Percentiles rank a stretch among this genome's conserved stretches.
Evolutionary conservation across 163 green algal genomes (phyloP).

Genomic region (Dunaliella salina): DNA sequence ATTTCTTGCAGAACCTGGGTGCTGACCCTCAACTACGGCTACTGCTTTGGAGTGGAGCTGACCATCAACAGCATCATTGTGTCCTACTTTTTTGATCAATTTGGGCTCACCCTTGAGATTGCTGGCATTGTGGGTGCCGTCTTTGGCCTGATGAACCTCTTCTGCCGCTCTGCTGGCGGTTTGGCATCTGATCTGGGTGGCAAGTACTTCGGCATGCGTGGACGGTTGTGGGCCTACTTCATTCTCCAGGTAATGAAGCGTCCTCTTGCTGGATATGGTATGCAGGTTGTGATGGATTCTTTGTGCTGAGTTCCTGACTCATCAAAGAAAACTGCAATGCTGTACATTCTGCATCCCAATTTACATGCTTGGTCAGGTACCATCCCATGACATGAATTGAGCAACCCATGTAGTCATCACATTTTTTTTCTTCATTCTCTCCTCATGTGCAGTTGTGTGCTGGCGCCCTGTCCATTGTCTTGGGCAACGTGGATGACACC

Average conservation of each 20-base stretch:
- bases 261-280: too few species aligned
- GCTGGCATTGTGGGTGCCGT: slow-evolving; percentile 63
- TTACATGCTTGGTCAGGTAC: too few species aligned
- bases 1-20: slow-evolving; percentile 60
- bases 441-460: too few species aligned
- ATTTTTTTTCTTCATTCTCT: slow-evolving; percentile 29
- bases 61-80: slow-evolving; percentile 91
- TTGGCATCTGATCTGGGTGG: slow-evolving; percentile 66
- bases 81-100: slow-evolving; percentile 87
- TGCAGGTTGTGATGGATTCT: too few species aligned
- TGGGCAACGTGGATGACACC: slow-evolving; percentile 15
- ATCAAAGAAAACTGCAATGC: too few species aligned
- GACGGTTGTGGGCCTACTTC: slow-evolving; percentile 63
- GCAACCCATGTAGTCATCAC: too few species aligned
- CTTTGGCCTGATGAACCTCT: slow-evolving; percentile 89
- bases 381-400: too few species aligned
- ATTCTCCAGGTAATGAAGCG: not conserved
- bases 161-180: slow-evolving; percentile 74
- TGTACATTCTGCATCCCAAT: too few species aligned
- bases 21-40: slow-evolving; percentile 66
- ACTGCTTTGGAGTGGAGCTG: slow-evolving; percentile 91
- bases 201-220: slow-evolving; percentile 75
- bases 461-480: too few species aligned
- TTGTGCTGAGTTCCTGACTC: too few species aligned
- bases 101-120: slow-evolving; percentile 67